phyloP scores from a whole-genome alignment of 2,329 filamentous ascomycete species.

The Penicillium freii region DNA sequence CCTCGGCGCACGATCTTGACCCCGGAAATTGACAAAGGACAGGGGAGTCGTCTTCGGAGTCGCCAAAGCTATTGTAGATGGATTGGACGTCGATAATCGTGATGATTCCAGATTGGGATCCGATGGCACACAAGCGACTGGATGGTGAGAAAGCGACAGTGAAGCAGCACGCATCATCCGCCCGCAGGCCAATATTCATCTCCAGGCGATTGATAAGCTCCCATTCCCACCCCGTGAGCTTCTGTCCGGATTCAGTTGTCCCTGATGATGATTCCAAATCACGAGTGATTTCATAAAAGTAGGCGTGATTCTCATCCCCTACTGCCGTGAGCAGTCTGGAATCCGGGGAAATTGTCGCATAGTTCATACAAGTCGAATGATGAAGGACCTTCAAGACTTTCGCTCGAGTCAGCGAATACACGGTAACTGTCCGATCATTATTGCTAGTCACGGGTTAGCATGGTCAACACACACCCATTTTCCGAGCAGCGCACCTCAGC shows the following conservation, averaged over 20 bases:
- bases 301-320: conserved; percentile 81
- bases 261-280: conserved; percentile 28
- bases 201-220: conserved; percentile 39
- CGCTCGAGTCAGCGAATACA: conserved; percentile 72
- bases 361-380: conserved; percentile 85
- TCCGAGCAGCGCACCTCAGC: conserved; percentile 39
- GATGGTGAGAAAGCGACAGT: conserved; percentile 51
- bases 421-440: conserved; percentile 83
- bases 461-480: conserved; percentile 19
- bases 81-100: conserved; percentile 45
- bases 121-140: conserved; percentile 50
- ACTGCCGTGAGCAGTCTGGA: conserved; percentile 77
- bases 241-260: conserved; percentile 32
- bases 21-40: conserved; percentile 75
- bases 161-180: conserved; percentile 48
- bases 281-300: conserved; percentile 64
- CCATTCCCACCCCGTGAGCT: conserved; percentile 44
- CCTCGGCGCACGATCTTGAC: conserved; percentile 66
- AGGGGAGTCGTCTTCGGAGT: conserved; percentile 34
- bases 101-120: conserved; percentile 50
- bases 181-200: conserved; percentile 41
- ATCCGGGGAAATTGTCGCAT: conserved; percentile 89
- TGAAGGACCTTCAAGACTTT: conserved; percentile 67
- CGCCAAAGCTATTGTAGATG: conserved; percentile 26
- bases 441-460: conserved; percentile 65